These are phyloP conservation scores for Phytophthora chlamydospora DNA, from an alignment of 352 stramenopile genomes.

Conservation along the genomic window DNA sequence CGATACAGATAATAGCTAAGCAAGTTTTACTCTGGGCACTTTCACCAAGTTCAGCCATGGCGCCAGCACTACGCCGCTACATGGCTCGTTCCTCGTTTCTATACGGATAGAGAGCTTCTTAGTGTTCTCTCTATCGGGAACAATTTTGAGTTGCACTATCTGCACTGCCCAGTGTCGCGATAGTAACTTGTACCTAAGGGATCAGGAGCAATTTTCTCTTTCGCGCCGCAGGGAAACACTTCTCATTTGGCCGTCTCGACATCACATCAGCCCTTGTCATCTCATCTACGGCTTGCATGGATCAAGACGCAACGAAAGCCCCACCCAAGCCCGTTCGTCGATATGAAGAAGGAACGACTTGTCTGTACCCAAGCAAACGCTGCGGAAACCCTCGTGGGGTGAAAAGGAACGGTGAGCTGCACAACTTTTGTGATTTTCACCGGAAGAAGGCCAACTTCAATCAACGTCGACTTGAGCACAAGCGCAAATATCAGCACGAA, in stretches of 20 bases:
- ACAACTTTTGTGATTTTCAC: slow-evolving; percentile 54
- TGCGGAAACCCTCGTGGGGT: slow-evolving; percentile 43
- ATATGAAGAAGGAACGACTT: too few species aligned
- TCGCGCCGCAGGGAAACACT: too few species aligned
- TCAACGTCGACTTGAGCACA: slow-evolving; percentile 51
- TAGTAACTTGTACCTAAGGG: too few species aligned
- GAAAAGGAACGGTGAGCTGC: slow-evolving; percentile 50
- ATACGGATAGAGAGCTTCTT: not conserved
- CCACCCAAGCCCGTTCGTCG: too few species aligned
- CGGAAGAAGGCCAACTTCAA: slow-evolving; percentile 57
- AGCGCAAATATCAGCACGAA: not conserved
- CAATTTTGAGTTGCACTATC: slow-evolving; percentile 5
- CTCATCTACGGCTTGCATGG: too few species aligned
- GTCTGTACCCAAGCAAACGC: slow-evolving; percentile 41
- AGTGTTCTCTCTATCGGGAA: slow-evolving; percentile 11
- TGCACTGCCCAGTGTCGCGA: not conserved
- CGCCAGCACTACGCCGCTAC: not conserved
- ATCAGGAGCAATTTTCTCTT: too few species aligned
- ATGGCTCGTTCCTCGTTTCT: slow-evolving; percentile 6
- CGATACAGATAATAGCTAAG: too few species aligned
- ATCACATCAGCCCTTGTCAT: too few species aligned
- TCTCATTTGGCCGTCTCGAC: too few species aligned
- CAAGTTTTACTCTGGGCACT: too few species aligned
- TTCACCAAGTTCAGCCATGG: slow-evolving; percentile 6
- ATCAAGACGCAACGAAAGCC: too few species aligned